These are phyloP conservation scores for Wickerhamomyces strasburgensis DNA, from an alignment of 805 yeast species.

Conservation along the genomic window DNA sequence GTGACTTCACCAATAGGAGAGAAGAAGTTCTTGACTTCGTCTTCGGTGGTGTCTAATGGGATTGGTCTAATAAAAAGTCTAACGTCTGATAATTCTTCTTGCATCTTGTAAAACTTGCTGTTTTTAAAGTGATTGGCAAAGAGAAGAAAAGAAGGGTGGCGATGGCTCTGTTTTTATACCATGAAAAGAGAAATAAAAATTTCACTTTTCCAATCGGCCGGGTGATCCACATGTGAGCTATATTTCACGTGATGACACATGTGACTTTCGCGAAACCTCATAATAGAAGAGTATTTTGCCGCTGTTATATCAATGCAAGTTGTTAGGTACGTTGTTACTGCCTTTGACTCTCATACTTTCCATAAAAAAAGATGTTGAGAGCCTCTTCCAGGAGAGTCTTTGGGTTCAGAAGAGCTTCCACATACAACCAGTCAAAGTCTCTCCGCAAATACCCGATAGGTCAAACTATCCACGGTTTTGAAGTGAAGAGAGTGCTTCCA, in stretches of 20 bases:
- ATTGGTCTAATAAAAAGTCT: constrained; percentile 60
- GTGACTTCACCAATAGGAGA: constrained; percentile 59
- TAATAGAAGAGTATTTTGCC: no score
- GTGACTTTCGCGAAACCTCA: no score
- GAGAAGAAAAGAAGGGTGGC: no score
- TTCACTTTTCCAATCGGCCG: no score
- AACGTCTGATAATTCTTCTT: constrained; percentile 33
- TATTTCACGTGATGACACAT: no score
- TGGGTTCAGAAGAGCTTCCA: constrained; percentile 18
- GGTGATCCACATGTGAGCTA: no score
- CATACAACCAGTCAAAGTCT: constrained; percentile 30
- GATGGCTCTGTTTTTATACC: no score
- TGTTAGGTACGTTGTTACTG: no score
- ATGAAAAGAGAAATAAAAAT: no score
- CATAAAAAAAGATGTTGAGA: constrained; percentile 1
- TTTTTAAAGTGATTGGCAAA: no score
- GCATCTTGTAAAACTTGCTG: constrained; percentile 6
- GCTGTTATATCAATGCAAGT: no score
- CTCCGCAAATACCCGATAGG: constrained; percentile 61
- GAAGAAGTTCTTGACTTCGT: constrained; percentile 67
- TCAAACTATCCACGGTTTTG: constrained; percentile 58
- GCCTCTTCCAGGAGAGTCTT: not conserved
- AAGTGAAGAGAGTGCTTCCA: constrained; percentile 54
- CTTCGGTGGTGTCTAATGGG: constrained; percentile 46
- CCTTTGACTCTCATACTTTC: no score